These are phyloP conservation scores for Lachancea sp. DNA, from an alignment of 805 yeast species.

Conservation along the genomic window DNA sequence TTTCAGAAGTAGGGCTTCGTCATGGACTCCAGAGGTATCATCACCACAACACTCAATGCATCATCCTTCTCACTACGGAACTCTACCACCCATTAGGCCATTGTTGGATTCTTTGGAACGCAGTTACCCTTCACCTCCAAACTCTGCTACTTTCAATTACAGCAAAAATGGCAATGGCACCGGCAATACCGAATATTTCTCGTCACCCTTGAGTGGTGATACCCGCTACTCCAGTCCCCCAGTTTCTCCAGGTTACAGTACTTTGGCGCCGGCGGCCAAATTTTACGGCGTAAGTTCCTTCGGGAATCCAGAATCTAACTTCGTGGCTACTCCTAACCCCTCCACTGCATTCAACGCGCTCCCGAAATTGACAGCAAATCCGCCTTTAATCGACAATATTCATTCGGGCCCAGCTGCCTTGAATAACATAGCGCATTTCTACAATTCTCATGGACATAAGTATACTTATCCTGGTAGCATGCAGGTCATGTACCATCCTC, in stretches of 20 bases:
- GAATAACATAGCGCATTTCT: slow-evolving; percentile 23
- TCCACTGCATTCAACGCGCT: not conserved
- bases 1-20: slow-evolving; percentile 4
- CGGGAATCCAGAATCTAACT: slow-evolving; percentile 1
- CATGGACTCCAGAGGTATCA: slow-evolving; percentile 8
- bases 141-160: not conserved
- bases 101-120: slow-evolving; percentile 12
- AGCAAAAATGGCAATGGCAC: not conserved
- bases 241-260: slow-evolving; percentile 1
- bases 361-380: not conserved
- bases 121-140: slow-evolving; percentile 6
- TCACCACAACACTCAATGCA: not conserved
- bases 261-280: not conserved
- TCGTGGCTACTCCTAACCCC: not conserved
- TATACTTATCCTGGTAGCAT: slow-evolving; percentile 21
- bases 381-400: not conserved
- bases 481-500: slow-evolving; percentile 11
- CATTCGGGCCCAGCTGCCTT: slow-evolving; percentile 10
- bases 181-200: not conserved
- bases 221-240: slow-evolving; percentile 6
- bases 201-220: slow-evolving; percentile 1
- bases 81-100: slow-evolving; percentile 17
- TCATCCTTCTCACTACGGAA: not conserved
- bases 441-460: slow-evolving; percentile 24
- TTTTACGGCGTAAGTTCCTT: slow-evolving; percentile 1